Evolutionary conservation across 2,329 filamentous ascomycete genomes (phyloP), one percentile per base, ranked within the genome.

Genomic region (Fusarium ambrosium): DNA sequence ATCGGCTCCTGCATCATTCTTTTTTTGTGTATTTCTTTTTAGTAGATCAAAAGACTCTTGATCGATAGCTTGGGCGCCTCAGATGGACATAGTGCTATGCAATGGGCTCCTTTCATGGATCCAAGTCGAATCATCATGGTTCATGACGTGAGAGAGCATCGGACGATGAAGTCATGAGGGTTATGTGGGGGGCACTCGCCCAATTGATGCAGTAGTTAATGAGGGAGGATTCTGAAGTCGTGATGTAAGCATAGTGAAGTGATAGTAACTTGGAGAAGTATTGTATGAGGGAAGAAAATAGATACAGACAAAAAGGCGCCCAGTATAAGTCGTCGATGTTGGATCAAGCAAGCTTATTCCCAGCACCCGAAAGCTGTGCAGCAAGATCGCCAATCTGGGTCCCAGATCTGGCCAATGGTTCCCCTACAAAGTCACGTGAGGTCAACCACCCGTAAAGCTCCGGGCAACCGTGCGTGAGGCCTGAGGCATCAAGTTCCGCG

Each of bases 401-500:
- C 53, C 53, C 36, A 70, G 48, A 67, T 68, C 36, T 55, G 41
- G 4, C 70, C 66, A 75, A 75, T 71, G 70, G 66, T 3, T 2
- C 22, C 11, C 13, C 18, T 4, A 0, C 0, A 2, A 18, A 0
- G 6, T 68, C 73, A 75, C 73, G 73, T 75, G 73, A 4, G 0
- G 2, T 10, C n/a, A 3, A 1, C 4, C 27, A 71, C 62, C 73
- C 73, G 72, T 73, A 55, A 70, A 63, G 34, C 61, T 75, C 73
- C 73, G 73, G 59, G 20, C 56, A 55, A 41, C 66, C 61, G 51
- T 39, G 32, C 24, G 43, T n/a, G 22, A 2, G 10, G 59, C 70
- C 73, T 75, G 48, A 75, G 73, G 73, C 73, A 77, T 3, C 58
- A 66, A 74, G 55, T 41, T 27, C 59, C 64, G 62, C 36, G 22